A percentile compares a stretch with the other conserved stretches of the same genome.
Evolutionary conservation across 805 yeast genomes (phyloP).

Genomic region (Suhomyces kilbournensis): DNA sequence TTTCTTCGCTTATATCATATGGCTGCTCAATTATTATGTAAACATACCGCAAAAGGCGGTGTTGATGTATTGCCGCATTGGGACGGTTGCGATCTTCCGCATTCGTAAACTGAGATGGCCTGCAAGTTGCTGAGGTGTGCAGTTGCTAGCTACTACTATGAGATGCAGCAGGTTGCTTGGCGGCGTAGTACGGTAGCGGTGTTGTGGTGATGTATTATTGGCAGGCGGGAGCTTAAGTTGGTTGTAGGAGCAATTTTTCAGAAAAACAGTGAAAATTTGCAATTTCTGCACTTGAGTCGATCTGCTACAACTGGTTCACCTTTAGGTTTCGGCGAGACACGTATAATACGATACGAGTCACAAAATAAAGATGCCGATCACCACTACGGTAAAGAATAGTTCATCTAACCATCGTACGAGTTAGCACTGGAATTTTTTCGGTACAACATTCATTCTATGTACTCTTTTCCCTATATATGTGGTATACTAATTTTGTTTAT

Average conservation of each 20-base stretch:
- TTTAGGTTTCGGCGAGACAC: neutral
- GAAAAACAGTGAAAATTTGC: neutral
- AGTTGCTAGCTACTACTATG: neutral
- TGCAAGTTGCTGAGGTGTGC: neutral
- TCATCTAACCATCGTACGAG: neutral
- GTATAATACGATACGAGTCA: neutral
- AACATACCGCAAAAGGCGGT: conserved; percentile 1
- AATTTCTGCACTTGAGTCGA: neutral
- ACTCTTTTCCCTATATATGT: neutral
- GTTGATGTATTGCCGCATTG: neutral
- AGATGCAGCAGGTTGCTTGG: neutral
- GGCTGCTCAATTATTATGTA: conserved; percentile 1
- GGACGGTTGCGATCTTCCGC: neutral
- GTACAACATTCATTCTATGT: no score
- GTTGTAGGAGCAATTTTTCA: neutral
- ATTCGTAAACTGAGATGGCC: neutral
- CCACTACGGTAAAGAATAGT: no score
- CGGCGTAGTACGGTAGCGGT: neutral
- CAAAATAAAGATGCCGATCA: neutral
- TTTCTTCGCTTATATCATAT: neutral
- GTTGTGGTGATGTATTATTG: neutral
- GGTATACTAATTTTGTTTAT: neutral
- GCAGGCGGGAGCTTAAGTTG: neutral
- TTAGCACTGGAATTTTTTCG: no score
- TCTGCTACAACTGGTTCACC: neutral